These are phyloP conservation scores for Neofusicoccum umdonicola DNA, from an alignment of 2,329 filamentous ascomycete genomes.

Conservation along the genomic window DNA sequence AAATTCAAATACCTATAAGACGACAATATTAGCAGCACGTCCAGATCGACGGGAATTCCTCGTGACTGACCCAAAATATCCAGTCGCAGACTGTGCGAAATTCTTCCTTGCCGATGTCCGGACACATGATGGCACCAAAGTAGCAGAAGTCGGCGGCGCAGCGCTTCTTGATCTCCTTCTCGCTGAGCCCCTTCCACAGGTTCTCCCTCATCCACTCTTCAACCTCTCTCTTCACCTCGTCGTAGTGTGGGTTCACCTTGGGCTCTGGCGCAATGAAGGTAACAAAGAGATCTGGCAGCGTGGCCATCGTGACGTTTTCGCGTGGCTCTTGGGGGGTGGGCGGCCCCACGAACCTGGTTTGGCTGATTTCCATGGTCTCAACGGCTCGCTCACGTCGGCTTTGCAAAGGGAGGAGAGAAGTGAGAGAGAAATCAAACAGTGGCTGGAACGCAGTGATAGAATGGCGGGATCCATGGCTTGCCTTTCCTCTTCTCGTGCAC, in stretches of 20 bases:
- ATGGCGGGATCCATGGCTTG: not conserved
- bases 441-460: not conserved
- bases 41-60: not conserved
- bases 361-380: not conserved
- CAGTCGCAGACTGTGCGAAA: constrained; percentile 15
- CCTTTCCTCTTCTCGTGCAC: not conserved
- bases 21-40: not conserved
- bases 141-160: constrained; percentile 17
- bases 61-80: constrained; percentile 13
- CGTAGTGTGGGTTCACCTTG: constrained; percentile 15
- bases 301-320: constrained; percentile 2
- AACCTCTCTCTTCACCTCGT: constrained; percentile 13
- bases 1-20: constrained; percentile 17
- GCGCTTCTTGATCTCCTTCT: constrained; percentile 11
- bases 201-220: constrained; percentile 14
- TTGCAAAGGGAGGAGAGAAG: not conserved
- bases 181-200: constrained; percentile 8
- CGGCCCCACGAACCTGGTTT: not conserved
- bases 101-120: constrained; percentile 7
- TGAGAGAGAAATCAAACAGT: not conserved
- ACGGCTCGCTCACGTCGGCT: not conserved
- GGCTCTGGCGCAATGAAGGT: constrained; percentile 17
- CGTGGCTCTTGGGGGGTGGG: not conserved
- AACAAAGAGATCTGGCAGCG: constrained; percentile 16
- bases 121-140: constrained; percentile 16